Percentiles rank a stretch among this genome's conserved stretches.
These are phyloP conservation scores for Warburgia ugandensis DNA, from an alignment of 164 flowering plant genomes.

Conservation along the genomic window DNA sequence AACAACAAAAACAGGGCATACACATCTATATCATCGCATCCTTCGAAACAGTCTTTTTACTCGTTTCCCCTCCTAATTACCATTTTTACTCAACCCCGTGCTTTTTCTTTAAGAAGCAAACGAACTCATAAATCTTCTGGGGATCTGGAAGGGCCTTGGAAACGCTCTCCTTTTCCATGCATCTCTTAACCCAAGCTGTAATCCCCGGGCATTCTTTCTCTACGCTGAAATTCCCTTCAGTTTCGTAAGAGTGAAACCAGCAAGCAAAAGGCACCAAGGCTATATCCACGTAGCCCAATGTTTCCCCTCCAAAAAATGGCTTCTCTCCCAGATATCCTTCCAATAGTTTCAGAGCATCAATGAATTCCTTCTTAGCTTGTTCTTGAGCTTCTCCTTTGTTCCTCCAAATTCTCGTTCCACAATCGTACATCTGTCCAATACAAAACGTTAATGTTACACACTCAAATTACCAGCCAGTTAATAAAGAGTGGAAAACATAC, in stretches of 20 bases:
- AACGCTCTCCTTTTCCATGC: constrained; percentile 16
- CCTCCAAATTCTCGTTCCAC: constrained; percentile 7
- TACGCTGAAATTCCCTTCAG: constrained; percentile 9
- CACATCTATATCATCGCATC: background rate
- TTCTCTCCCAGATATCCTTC: constrained; percentile 17
- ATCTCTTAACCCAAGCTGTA: constrained; percentile 12
- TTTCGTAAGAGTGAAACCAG: constrained; percentile 12
- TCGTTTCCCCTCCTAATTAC: background rate
- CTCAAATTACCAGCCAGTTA: too few relatives aligned
- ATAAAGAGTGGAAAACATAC: background rate
- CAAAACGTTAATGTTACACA: background rate
- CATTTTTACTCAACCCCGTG: constrained; percentile 5
- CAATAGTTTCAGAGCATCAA: constrained; percentile 11
- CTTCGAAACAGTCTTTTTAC: background rate
- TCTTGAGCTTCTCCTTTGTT: constrained; percentile 13
- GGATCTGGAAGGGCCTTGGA: constrained; percentile 10
- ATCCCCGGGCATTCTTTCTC: constrained; percentile 14
- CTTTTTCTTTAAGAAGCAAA: constrained; percentile 1
- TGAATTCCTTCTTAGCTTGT: constrained; percentile 9
- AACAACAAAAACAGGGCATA: background rate
- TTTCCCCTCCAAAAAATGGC: constrained; percentile 14
- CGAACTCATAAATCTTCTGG: constrained; percentile 10
- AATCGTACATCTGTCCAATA: background rate
- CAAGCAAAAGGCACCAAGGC: constrained; percentile 1
- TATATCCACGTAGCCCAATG: constrained; percentile 14